Percentiles rank a stretch among this genome's conserved stretches.
phyloP scores from a whole-genome alignment of 2,329 filamentous ascomycete genomes.

The Trichoderma koningiopsis region DNA sequence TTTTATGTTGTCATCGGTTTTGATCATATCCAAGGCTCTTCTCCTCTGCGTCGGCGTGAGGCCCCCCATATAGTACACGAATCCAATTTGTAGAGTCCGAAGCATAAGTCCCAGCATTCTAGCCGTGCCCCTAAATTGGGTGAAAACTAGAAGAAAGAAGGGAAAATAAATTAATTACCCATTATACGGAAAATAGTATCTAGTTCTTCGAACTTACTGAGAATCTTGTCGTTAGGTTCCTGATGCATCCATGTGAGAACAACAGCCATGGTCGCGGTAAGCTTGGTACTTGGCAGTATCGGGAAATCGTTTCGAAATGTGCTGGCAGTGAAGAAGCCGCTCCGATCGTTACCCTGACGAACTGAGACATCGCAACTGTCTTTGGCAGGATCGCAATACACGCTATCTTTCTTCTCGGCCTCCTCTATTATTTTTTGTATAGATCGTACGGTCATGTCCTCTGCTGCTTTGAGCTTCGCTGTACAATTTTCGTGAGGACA shows the following conservation, averaged over 20 bases:
- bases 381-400: conserved; percentile 30
- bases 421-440: background rate
- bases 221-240: conserved; percentile 43
- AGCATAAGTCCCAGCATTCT: conserved; percentile 17
- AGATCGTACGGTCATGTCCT: background rate
- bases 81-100: background rate
- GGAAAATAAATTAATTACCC: background rate
- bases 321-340: background rate
- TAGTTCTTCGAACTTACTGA: conserved; percentile 35
- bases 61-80: conserved; percentile 8
- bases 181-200: rapidly evolving
- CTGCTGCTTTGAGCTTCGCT: background rate
- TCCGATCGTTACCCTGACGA: background rate
- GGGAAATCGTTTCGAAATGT: background rate
- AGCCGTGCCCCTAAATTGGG: background rate
- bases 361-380: conserved; percentile 33
- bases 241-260: conserved; percentile 38
- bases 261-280: conserved; percentile 37
- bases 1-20: background rate
- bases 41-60: background rate
- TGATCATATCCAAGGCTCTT: background rate
- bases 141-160: background rate
- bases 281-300: conserved; percentile 38
- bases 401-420: rapidly evolving
- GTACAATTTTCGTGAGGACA: background rate